Evolutionary conservation across 805 yeast species (phyloP).

Genomic region (Ogataea sp.): DNA sequence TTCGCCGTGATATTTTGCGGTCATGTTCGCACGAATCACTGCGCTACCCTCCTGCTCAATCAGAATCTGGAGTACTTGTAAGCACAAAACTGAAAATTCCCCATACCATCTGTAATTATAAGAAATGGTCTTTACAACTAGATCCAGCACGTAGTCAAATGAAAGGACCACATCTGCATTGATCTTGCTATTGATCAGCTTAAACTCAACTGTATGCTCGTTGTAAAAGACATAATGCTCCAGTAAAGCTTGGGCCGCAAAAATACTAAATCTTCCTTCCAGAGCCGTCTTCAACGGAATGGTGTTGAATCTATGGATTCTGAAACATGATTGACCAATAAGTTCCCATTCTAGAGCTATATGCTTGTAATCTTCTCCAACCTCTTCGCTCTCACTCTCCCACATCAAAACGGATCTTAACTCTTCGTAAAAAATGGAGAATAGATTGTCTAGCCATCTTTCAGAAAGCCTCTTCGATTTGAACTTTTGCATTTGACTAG

Average conservation of each 20-base stretch:
- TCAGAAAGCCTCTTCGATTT: conserved; percentile 53
- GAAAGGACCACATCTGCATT: conserved; percentile 3
- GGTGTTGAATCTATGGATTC: conserved; percentile 39
- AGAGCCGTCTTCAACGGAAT: conserved; percentile 48
- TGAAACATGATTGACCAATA: conserved; percentile 47
- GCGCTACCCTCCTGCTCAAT: conserved; percentile 29
- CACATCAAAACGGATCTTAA: conserved; percentile 69
- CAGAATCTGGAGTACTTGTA: conserved; percentile 32
- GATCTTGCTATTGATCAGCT: conserved; percentile 13
- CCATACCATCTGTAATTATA: conserved; percentile 64
- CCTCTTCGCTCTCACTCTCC: conserved; percentile 18
- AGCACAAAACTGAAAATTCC: conserved; percentile 36
- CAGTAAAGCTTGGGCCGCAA: conserved; percentile 44
- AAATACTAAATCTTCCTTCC: conserved; percentile 53
- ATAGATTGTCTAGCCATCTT: conserved; percentile 64
- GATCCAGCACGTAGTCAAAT: conserved; percentile 30
- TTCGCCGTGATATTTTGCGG: conserved; percentile 25
- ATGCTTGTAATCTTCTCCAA: conserved; percentile 27
- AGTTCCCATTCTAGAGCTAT: conserved; percentile 72
- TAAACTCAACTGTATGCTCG: conserved; percentile 14
- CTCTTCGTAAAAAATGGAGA: conserved; percentile 62
- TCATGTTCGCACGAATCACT: conserved; percentile 30
- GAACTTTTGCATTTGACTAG: conserved; percentile 13
- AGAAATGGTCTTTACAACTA: conserved; percentile 43
- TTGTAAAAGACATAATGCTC: conserved; percentile 29